Base-by-base conservation (phyloP, 148 eudicot genomes). In the Fagopyrum esculentum region DNA sequence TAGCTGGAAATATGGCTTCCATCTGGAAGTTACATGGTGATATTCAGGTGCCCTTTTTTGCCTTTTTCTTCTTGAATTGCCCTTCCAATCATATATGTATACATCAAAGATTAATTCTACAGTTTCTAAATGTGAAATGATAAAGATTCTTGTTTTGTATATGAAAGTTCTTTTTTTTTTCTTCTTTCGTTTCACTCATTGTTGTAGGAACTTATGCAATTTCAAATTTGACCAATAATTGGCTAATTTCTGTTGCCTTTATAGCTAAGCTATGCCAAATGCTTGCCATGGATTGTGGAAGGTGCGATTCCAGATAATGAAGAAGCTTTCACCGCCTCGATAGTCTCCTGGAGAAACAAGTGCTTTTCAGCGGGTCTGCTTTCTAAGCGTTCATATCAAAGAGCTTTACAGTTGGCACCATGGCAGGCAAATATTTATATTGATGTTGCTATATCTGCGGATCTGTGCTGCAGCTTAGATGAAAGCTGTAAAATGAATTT, bases 11-110 rank as follows among this genome's bases (percentile, higher is more conserved):
- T 84, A 75, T 90, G 75, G 89, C 94, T 77, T 88, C 89, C 77
- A 77, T 84, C 51, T 96, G 99, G 99, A 92, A 96, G 87, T 86
- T 96, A 77, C 85, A 87, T 79, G 99, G 90, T 54, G 98, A 96
- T 85, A 88, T 92, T 73, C 92, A 89, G 97, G 99, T 92, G 82
- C 9, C 44, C 2, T 4, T 46, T 71, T 47, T 73, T 49, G 54
- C 6, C 75, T 49, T 29, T 68, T 68, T 26, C 45, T 26, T 29
- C 72, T 68, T 29, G 49, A 40, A 75, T 9, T 71, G 9, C 26
- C 26, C 30, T 6, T 59, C n/a, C n/a, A n/a, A 59, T 26, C 9
- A n/a, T 59, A 59, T 59, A 59, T n/a, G 66, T 8, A 2, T 49
- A 8, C 10, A 49, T 49, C 52, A 49, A 49, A 6, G 52, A 49